Base-by-base conservation (phyloP, 2,329 filamentous ascomycete genomes). In the Aureobasidium leucospermi region DNA sequence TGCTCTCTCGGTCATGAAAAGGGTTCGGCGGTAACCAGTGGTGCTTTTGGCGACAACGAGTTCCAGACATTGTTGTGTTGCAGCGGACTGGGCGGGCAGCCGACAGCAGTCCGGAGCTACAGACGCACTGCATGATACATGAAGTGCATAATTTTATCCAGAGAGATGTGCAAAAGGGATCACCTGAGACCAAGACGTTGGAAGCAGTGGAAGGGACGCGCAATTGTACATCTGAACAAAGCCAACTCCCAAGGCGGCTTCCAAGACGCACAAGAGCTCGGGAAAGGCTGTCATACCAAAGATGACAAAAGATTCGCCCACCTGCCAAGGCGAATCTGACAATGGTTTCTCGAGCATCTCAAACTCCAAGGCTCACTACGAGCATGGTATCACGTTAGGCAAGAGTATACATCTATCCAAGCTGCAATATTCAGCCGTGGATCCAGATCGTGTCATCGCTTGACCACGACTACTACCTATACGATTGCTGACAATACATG, bases 321-420 rank as follows among this genome's bases (percentile, higher is more conserved):
- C 19, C 15, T 15, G 45, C 48, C 48, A 52, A 41, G 48, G 19
- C n/a, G 29, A 52, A 52, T 11, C 23, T 41, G 36, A 41, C 23
- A 16, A 16, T 9, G 36, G 34, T n/a, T 15, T 15, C 8, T 52
- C 23, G 15, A 16, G 29, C 15, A 43, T 34, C 7, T 42, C 39
- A 42, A 7, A 3, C 6, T 32, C 28, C 51, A 38, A 42, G 51
- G 39, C 28, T 36, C 38, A 42, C 49, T 38, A 29, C 29, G 52
- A 45, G 41, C 29, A 13, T 36, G 10, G 52, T 56, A 46, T 56
- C 52, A 56, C 52, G 41, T 56, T 46, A 16, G 52, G 52, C 52
- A 16, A 55, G 1, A 45, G 16, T 45, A 29, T 34, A 36, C n/a
- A 19, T 43, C 34, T 29, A 45, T 28, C 31, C 34, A 10, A 23